Evolutionary conservation across 106 monocot species (phyloP).

Genomic region (Platanthera guangdongensis): DNA sequence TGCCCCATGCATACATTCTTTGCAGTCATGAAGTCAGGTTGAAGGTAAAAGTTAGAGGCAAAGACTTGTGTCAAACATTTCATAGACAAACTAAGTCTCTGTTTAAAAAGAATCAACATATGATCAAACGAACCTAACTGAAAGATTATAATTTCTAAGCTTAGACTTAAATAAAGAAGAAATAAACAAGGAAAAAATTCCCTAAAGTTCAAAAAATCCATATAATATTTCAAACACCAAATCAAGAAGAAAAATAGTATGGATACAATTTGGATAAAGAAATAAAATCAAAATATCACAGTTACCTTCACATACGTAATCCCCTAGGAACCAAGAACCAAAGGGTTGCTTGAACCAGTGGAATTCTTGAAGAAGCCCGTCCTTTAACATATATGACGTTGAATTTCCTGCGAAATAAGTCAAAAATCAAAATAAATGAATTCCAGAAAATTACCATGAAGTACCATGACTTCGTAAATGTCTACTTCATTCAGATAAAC

Average conservation of each 20-base stretch:
- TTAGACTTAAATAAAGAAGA: neutral
- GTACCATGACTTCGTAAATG: neutral
- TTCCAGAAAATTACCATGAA: neutral
- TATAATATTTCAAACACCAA: neutral
- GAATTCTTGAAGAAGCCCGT: constrained; percentile 57
- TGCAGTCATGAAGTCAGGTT: no score
- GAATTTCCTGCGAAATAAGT: constrained; percentile 34
- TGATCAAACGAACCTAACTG: neutral
- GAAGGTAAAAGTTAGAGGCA: no score
- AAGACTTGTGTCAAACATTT: no score
- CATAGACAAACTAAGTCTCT: no score
- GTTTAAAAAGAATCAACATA: neutral
- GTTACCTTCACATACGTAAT: constrained; percentile 85
- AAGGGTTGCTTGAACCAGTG: constrained; percentile 93
- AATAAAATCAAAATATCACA: neutral
- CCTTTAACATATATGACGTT: constrained; percentile 40
- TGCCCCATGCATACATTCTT: no score
- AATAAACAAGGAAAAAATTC: neutral
- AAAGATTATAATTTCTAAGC: neutral
- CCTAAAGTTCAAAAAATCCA: neutral
- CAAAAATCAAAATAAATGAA: neutral
- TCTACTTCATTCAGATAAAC: neutral
- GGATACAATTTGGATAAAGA: neutral
- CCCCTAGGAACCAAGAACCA: constrained; percentile 91
- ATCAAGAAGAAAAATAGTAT: neutral